phyloP scores from a whole-genome alignment of 768 basidiomycete species.

The Pisolithus tinctorius region DNA sequence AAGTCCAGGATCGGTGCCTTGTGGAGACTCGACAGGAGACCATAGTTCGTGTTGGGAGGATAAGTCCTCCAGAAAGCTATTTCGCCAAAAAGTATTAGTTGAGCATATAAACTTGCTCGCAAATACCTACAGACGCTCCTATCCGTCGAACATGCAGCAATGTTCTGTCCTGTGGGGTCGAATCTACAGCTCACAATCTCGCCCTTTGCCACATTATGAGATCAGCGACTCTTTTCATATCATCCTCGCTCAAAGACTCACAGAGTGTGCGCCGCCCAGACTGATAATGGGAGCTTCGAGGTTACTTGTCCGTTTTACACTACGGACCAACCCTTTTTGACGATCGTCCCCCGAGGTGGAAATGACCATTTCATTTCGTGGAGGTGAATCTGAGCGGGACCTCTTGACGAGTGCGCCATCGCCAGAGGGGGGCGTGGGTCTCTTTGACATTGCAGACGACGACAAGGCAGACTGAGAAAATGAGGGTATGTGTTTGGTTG shows the following conservation, averaged over 20 bases:
- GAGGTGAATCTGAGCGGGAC: constrained; percentile 41
- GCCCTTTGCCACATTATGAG: constrained; percentile 33
- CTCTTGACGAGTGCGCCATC: constrained; percentile 58
- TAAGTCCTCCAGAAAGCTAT: constrained; percentile 89
- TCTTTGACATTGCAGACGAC: constrained; percentile 60
- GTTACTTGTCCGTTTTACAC: constrained; percentile 86
- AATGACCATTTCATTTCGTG: constrained; percentile 67
- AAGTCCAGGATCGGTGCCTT: constrained; percentile 92
- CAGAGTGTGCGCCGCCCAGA: constrained; percentile 79
- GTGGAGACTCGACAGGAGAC: constrained; percentile 70
- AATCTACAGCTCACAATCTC: constrained; percentile 93
- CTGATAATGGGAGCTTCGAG: constrained; percentile 93
- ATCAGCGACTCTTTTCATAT: neutral
- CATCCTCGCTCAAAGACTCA: constrained; percentile 32
- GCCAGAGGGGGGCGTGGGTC: constrained; percentile 50
- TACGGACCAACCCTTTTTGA: constrained; percentile 74
- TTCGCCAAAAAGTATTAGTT: neutral
- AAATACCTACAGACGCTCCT: constrained; percentile 73
- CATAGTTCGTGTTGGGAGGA: constrained; percentile 89
- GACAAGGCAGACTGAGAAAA: neutral
- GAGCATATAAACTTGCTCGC: constrained; percentile 1
- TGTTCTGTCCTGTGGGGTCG: constrained; percentile 88
- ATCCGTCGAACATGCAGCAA: constrained; percentile 90
- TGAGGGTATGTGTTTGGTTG: neutral
- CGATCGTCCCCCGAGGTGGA: constrained; percentile 69